Evolutionary conservation across 768 basidiomycete genomes (phyloP).

Genomic region (Vararia minispora): DNA sequence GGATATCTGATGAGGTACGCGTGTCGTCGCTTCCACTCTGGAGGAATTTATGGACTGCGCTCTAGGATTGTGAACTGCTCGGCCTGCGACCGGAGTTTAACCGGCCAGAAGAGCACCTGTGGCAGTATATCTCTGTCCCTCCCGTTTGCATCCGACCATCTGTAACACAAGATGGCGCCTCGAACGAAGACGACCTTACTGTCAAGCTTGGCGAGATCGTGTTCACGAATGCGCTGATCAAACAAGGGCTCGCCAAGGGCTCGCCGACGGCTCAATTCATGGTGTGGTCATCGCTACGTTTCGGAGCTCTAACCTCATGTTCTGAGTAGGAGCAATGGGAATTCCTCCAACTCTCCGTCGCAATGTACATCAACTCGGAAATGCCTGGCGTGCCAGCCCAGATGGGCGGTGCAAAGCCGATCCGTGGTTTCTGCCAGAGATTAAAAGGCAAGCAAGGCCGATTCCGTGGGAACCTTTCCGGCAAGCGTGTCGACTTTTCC

Average conservation of each 20-base stretch:
- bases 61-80: constrained; percentile 87
- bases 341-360: constrained; percentile 86
- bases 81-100: constrained; percentile 84
- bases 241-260: constrained; percentile 81
- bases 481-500: constrained; percentile 98
- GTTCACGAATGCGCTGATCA: constrained; percentile 86
- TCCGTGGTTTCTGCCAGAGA: constrained; percentile 95
- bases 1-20: constrained; percentile 83
- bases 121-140: constrained; percentile 98
- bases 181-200: constrained; percentile 96
- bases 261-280: constrained; percentile 83
- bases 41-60: neutral
- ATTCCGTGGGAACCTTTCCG: constrained; percentile 95
- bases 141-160: constrained; percentile 97
- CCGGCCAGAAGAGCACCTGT: constrained; percentile 93
- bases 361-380: constrained; percentile 98
- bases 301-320: neutral
- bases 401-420: constrained; percentile 85
- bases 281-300: constrained; percentile 31
- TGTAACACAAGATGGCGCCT: constrained; percentile 94
- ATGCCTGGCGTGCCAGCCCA: constrained; percentile 85
- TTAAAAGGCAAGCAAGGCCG: constrained; percentile 99
- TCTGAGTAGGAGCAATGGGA: constrained; percentile 96
- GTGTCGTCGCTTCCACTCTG: neutral
- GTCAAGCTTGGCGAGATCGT: constrained; percentile 97